Evolutionary conservation across 371 early-diverging fungal genomes (phyloP).

Genomic region (Cokeromyces recurvatus): DNA sequence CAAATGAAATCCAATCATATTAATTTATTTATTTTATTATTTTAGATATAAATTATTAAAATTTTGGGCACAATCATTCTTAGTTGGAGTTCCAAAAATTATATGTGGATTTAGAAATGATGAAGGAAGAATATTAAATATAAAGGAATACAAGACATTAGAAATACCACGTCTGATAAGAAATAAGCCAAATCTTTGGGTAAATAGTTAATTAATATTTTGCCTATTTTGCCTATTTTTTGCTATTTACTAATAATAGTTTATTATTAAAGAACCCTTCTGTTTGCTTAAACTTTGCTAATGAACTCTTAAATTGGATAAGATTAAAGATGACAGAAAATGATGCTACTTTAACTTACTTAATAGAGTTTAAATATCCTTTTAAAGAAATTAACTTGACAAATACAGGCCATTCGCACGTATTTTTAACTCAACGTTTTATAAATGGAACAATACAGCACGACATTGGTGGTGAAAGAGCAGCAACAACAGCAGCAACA

Average conservation of each 20-base stretch:
- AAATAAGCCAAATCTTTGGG: conserved; percentile 57
- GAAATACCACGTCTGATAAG: conserved; percentile 81
- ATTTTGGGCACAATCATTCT: conserved; percentile 91
- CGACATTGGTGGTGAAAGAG: conserved; percentile 40
- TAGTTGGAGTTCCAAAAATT: conserved; percentile 80
- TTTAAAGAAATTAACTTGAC: conserved; percentile 31
- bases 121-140: conserved; percentile 48
- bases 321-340: conserved; percentile 23
- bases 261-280: conserved; percentile 44
- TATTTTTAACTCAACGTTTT: conserved; percentile 45
- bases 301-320: conserved; percentile 42
- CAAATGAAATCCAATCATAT: neutral
- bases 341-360: conserved; percentile 39
- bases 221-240: no score
- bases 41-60: conserved; percentile 76
- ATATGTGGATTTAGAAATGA: conserved; percentile 87
- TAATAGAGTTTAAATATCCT: conserved; percentile 38
- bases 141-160: conserved; percentile 66
- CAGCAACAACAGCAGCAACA: neutral
- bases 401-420: conserved; percentile 22
- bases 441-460: conserved; percentile 30
- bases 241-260: no score
- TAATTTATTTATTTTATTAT: no score
- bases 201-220: conserved; percentile 13
- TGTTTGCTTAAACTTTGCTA: conserved; percentile 49